Percentiles rank a stretch among this genome's conserved stretches.
phyloP scores from a whole-genome alignment of 805 yeast species.

The Ogataea pignaliae region DNA sequence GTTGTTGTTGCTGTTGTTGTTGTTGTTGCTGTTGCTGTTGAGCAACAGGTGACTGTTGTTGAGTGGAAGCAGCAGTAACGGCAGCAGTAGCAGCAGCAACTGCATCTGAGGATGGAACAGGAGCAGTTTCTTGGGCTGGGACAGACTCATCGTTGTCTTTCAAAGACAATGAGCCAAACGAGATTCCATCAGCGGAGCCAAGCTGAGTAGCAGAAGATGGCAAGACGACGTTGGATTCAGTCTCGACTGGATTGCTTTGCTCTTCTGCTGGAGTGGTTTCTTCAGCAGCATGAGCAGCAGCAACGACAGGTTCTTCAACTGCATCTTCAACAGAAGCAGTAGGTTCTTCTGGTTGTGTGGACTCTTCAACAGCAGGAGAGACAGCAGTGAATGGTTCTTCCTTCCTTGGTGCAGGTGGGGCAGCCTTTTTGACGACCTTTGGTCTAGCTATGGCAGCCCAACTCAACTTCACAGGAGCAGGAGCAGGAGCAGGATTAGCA shows the following conservation, averaged over 20 bases:
- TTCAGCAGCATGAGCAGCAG: constrained; percentile 4
- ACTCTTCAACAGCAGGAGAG: neutral
- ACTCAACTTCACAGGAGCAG: constrained; percentile 14
- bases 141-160: constrained; percentile 37
- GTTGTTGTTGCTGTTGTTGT: constrained; percentile 6
- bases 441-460: constrained; percentile 25
- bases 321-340: constrained; percentile 7
- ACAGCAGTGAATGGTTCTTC: constrained; percentile 10
- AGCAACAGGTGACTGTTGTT: constrained; percentile 1
- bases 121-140: constrained; percentile 18
- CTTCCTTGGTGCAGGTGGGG: constrained; percentile 9
- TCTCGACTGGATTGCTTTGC: neutral
- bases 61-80: constrained; percentile 3
- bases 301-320: constrained; percentile 6
- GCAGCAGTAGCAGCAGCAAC: constrained; percentile 7
- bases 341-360: constrained; percentile 5
- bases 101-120: constrained; percentile 6
- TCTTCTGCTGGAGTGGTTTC: constrained; percentile 4
- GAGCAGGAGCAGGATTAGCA: constrained; percentile 14
- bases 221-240: constrained; percentile 36
- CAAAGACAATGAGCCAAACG: constrained; percentile 50
- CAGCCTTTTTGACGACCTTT: constrained; percentile 20
- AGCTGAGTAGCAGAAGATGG: constrained; percentile 44
- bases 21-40: constrained; percentile 4
- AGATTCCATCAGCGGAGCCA: constrained; percentile 44